Evolutionary conservation across 257 asterid species (phyloP), one percentile per base, ranked within the genome.

Genomic region (Scutellaria baicalensis): DNA sequence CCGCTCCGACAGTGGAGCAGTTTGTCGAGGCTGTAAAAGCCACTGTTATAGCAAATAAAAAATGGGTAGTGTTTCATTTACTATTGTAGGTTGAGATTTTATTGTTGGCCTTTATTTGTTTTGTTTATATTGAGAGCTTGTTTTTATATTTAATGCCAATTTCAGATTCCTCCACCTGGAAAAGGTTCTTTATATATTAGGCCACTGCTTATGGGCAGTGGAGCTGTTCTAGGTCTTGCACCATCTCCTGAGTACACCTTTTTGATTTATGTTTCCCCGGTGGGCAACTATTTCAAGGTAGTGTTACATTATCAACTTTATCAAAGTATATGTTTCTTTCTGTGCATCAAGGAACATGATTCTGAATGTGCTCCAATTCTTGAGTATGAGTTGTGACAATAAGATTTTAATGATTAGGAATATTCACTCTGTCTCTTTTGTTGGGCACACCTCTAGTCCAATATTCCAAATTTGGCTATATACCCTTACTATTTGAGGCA

Each of bases 191-290:
- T 94, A 42, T 94, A 94, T 50, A 85, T 94, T 69, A 85, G 97
- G 60, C 99, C 97, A 17, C 77, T 94, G 91, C 97, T 91, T 48
- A 89, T 94, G 95, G 99, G 99, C 45, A 94, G 95, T 79, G 99
- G 99, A 59, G 90, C 97, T 62, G 92, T 91, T 79, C 90, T 94
- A 27, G 99, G 99, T 63, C 95, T 94, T 73, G 95, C 97, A 78
- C 97, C 99, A 36, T 90, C 99, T 77, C 97, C 99, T 0, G 99
- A 94, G 78, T 89, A 94, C 80, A 94, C 97, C 57, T 91, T 91
- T 72, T 75, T 94, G 77, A 86, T 91, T 72, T 94, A 89, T 71
- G 97, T 94, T 64, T 86, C 97, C 6, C 99, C 97, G 0, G 99
- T 91, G 39, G 99, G 99, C 21, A 94, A 91, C 80, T 91, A 91